These are phyloP conservation scores for Candida awuae DNA, from an alignment of 805 yeast genomes.

Conservation along the genomic window DNA sequence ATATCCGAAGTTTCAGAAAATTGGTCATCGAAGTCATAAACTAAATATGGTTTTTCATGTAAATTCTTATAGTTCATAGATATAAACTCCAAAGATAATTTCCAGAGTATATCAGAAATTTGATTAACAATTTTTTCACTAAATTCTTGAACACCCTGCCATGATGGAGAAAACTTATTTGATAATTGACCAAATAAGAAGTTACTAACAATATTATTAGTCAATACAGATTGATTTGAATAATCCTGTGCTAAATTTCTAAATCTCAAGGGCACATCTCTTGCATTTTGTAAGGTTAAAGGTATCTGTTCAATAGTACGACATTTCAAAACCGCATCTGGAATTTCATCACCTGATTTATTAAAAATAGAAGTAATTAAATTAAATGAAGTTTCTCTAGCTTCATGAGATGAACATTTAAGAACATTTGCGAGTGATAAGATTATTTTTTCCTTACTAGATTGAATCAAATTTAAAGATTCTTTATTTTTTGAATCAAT, in stretches of 20 bases:
- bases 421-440: conserved; percentile 30
- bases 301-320: conserved; percentile 66
- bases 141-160: conserved; percentile 67
- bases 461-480: conserved; percentile 8
- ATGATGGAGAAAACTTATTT: conserved; percentile 73
- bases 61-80: conserved; percentile 15
- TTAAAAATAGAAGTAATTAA: conserved; percentile 37
- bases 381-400: conserved; percentile 39
- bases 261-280: conserved; percentile 66
- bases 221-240: conserved; percentile 22
- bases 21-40: conserved; percentile 11
- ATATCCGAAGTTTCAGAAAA: conserved; percentile 10
- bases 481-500: background rate
- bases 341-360: conserved; percentile 20
- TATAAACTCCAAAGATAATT: conserved; percentile 33
- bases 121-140: conserved; percentile 40
- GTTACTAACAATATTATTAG: conserved; percentile 33
- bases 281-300: conserved; percentile 53
- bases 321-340: conserved; percentile 33
- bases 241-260: conserved; percentile 47
- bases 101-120: conserved; percentile 47
- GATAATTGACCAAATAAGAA: conserved; percentile 64
- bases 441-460: conserved; percentile 16
- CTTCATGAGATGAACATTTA: conserved; percentile 39
- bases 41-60: conserved; percentile 15